Evolutionary conservation across 2,329 filamentous ascomycete genomes (phyloP).

Genomic region (Sporothrix inflata): DNA sequence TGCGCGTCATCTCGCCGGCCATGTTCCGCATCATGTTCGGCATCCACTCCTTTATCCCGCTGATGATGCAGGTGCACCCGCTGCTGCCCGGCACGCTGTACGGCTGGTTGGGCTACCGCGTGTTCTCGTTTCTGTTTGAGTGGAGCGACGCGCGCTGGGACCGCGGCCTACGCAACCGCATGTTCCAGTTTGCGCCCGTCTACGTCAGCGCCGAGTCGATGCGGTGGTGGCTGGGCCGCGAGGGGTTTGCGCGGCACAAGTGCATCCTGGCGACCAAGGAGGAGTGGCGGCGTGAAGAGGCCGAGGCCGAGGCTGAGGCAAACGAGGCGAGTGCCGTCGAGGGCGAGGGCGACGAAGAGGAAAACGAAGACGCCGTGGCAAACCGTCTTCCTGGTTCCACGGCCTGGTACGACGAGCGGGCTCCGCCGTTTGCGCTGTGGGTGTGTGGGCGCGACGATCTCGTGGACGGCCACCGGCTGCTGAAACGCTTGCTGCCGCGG

Average conservation of each 20-base stretch:
- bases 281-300: slow-evolving; percentile 64
- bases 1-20: slow-evolving; percentile 74
- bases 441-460: slow-evolving; percentile 80
- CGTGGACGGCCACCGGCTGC: slow-evolving; percentile 76
- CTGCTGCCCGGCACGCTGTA: slow-evolving; percentile 70
- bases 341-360: slow-evolving; percentile 34
- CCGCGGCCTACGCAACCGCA: slow-evolving; percentile 71
- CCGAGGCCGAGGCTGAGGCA: slow-evolving; percentile 36
- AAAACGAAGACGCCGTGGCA: slow-evolving; percentile 35
- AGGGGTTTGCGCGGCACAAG: slow-evolving; percentile 78
- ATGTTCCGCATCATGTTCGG: slow-evolving; percentile 85
- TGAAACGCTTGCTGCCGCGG: slow-evolving; percentile 68
- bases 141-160: slow-evolving; percentile 91
- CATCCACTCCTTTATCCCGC: slow-evolving; percentile 88
- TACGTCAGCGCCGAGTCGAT: slow-evolving; percentile 89
- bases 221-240: slow-evolving; percentile 91
- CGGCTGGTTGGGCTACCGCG: slow-evolving; percentile 80
- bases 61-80: slow-evolving; percentile 85
- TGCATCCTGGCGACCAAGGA: slow-evolving; percentile 84
- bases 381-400: slow-evolving; percentile 53
- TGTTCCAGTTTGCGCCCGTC: slow-evolving; percentile 91
- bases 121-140: slow-evolving; percentile 86
- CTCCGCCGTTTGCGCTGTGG: slow-evolving; percentile 87
- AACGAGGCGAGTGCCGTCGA: neutral
- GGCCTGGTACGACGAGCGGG: slow-evolving; percentile 81